These are phyloP conservation scores for Triticum monococcum DNA, from an alignment of 176 grass and related monocot species.

Conservation along the genomic window DNA sequence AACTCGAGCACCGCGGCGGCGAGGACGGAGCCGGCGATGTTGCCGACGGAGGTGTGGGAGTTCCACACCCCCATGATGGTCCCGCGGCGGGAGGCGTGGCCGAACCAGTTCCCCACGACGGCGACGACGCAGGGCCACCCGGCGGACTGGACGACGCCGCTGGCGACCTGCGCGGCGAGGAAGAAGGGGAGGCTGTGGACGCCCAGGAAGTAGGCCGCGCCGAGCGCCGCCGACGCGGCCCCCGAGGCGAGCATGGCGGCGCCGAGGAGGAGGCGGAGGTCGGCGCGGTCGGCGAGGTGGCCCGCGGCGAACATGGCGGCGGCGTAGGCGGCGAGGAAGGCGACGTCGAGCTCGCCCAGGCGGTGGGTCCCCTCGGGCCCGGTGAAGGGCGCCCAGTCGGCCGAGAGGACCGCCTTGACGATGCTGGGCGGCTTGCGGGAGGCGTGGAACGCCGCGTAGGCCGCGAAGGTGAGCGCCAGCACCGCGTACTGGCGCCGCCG, in stretches of 20 bases:
- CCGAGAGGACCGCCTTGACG: constrained; percentile 77
- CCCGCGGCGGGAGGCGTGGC: constrained; percentile 53
- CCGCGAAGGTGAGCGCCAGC: constrained; percentile 74
- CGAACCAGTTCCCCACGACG: constrained; percentile 93
- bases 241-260: constrained; percentile 77
- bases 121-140: constrained; percentile 95
- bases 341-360: constrained; percentile 92
- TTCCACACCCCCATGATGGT: constrained; percentile 93
- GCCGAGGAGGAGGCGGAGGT: constrained; percentile 74
- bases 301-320: constrained; percentile 78
- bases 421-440: constrained; percentile 98
- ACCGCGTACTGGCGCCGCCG: constrained; percentile 47
- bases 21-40: constrained; percentile 80
- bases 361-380: constrained; percentile 60
- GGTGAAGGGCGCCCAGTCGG: constrained; percentile 67
- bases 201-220: constrained; percentile 65
- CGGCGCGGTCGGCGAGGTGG: constrained; percentile 78
- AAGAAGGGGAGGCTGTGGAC: constrained; percentile 69
- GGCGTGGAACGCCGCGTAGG: constrained; percentile 90
- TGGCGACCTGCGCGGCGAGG: constrained; percentile 55
- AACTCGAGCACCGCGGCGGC: constrained; percentile 83
- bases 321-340: constrained; percentile 79
- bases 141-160: constrained; percentile 79
- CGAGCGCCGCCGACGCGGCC: constrained; percentile 59
- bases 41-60: constrained; percentile 84